These are phyloP conservation scores for Pseudomicrostroma phylloplanum DNA, from an alignment of 1,284 basidiomycete species.

Conservation along the genomic window DNA sequence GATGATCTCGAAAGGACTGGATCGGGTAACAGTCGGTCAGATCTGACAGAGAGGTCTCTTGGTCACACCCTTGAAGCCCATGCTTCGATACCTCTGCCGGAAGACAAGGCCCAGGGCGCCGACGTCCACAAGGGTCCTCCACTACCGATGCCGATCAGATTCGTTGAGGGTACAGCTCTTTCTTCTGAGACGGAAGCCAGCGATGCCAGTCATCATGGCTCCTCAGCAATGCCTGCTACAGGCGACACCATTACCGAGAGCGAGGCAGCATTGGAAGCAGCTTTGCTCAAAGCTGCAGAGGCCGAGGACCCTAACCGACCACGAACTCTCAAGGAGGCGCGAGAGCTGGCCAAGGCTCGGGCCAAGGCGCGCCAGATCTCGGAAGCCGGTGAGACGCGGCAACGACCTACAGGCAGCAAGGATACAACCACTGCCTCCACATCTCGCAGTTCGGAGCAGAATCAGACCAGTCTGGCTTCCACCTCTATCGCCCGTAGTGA, in stretches of 20 bases:
- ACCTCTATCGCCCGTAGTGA: too few species aligned
- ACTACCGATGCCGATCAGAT: too few species aligned
- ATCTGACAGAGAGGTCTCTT: neutral
- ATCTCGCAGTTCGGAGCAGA: neutral
- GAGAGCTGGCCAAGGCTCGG: constrained; percentile 20
- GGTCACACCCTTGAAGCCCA: neutral
- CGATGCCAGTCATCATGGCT: too few species aligned
- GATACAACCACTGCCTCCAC: neutral
- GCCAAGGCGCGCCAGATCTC: constrained; percentile 10
- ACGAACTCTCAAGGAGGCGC: constrained; percentile 18
- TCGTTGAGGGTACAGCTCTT: too few species aligned
- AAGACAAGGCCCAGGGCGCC: too few species aligned
- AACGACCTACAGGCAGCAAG: neutral
- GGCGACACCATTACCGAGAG: too few species aligned
- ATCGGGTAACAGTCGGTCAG: neutral
- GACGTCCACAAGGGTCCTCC: too few species aligned
- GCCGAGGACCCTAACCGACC: constrained; percentile 18
- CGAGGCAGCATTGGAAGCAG: constrained; percentile 13
- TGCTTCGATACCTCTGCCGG: neutral
- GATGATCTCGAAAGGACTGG: too few species aligned
- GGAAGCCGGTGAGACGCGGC: neutral
- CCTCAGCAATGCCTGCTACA: too few species aligned
- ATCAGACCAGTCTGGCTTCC: too few species aligned
- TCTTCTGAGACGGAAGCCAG: too few species aligned
- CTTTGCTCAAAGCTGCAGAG: constrained; percentile 12